Conservation (phyloP, 768 basidiomycete species). For the Bullera alba region DNA sequence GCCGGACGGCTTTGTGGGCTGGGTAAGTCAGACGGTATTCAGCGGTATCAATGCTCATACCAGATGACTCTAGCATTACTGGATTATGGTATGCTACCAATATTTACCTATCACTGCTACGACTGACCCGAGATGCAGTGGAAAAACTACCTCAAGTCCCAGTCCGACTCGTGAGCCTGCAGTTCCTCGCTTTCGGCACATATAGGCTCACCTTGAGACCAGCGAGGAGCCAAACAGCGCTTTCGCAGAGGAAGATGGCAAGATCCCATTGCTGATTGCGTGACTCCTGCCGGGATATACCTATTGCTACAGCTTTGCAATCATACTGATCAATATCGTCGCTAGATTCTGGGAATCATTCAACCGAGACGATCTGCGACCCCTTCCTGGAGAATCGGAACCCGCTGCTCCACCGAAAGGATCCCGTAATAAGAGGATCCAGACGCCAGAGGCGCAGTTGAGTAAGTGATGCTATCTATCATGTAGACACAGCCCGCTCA, state of each 20-base stretch:
- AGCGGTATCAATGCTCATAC: neutral
- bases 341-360: slow-evolving; percentile 23
- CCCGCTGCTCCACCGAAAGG: slow-evolving; percentile 1
- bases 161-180: neutral
- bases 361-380: neutral
- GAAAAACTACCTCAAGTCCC: slow-evolving; percentile 26
- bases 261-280: neutral
- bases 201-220: neutral
- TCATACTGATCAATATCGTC: neutral
- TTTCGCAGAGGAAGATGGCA: neutral
- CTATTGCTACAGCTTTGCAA: neutral
- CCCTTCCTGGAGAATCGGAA: slow-evolving; percentile 2
- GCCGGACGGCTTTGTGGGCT: slow-evolving; percentile 1
- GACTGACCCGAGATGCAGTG: slow-evolving; percentile 11
- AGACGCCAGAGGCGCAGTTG: slow-evolving; percentile 4
- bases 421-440: slow-evolving; percentile 2
- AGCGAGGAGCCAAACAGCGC: slow-evolving; percentile 4
- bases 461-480: slow-evolving; percentile 12
- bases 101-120: neutral
- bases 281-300: neutral
- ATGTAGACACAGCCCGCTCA: neutral
- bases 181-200: too few relatives aligned
- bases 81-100: slow-evolving; percentile 18
- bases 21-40: neutral
- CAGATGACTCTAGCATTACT: slow-evolving; percentile 24